Percentiles rank a stretch among this genome's conserved stretches.
phyloP scores from a whole-genome alignment of 2,329 filamentous ascomycete species.

The Colletotrichum sublineola region DNA sequence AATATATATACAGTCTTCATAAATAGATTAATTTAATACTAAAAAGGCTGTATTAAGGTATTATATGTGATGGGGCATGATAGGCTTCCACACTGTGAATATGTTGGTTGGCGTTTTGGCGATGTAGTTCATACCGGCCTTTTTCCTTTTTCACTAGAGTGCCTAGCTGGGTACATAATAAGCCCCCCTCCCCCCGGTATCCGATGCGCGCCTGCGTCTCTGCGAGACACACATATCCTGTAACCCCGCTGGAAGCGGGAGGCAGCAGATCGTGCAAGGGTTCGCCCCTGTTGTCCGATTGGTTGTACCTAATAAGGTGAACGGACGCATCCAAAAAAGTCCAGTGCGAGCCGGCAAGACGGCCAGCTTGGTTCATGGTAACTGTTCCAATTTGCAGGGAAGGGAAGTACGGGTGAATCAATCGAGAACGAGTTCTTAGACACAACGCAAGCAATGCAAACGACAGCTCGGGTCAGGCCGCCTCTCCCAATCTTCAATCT shows the following conservation, averaged over 20 bases:
- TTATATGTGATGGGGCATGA: too few relatives aligned
- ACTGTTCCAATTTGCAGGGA: background rate
- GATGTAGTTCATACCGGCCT: too few relatives aligned
- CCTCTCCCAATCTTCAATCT: constrained; percentile 8
- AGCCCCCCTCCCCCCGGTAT: constrained; percentile 4
- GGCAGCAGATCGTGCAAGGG: constrained; percentile 39
- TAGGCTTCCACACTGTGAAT: too few relatives aligned
- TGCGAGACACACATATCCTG: constrained; percentile 22
- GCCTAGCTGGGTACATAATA: background rate
- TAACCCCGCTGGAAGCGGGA: constrained; percentile 27
- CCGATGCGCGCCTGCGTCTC: constrained; percentile 12
- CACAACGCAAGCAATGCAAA: background rate
- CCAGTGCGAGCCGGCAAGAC: background rate
- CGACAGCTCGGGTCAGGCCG: constrained; percentile 6
- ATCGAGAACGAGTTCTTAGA: constrained; percentile 1
- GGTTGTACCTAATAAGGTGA: background rate
- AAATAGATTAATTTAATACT: too few relatives aligned
- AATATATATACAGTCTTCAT: too few relatives aligned
- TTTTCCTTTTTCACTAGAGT: too few relatives aligned
- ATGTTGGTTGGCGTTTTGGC: too few relatives aligned
- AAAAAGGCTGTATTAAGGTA: too few relatives aligned
- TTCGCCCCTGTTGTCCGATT: constrained; percentile 22
- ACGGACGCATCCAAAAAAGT: constrained; percentile 17
- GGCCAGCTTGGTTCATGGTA: background rate
- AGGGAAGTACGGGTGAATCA: constrained; percentile 3